Conservation (phyloP, 2,329 filamentous ascomycete genomes). For the Fusarium sp. region DNA sequence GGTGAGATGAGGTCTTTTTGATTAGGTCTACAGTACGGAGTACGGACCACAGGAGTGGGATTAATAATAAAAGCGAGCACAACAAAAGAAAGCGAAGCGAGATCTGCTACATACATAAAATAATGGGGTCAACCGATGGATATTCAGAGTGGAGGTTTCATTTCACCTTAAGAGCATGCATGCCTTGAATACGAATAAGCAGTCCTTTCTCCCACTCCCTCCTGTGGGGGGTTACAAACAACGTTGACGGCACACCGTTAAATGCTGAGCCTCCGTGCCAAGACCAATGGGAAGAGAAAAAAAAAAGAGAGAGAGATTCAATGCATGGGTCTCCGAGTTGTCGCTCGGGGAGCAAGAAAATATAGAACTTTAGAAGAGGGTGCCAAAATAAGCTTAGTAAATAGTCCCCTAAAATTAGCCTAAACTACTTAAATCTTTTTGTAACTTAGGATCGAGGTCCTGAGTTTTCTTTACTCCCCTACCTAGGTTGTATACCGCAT, state of each 20-base stretch:
- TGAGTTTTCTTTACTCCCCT: neutral
- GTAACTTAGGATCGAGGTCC: neutral
- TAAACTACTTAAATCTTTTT: neutral
- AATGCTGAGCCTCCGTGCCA: slow-evolving; percentile 29
- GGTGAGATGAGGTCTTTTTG: slow-evolving; percentile 30
- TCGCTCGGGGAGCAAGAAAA: neutral
- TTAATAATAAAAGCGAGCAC: slow-evolving; percentile 11
- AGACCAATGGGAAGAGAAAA: neutral
- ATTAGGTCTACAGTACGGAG: neutral
- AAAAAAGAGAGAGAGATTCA: neutral
- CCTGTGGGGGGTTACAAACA: neutral
- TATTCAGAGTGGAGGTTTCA: slow-evolving; percentile 31
- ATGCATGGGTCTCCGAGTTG: slow-evolving; percentile 23
- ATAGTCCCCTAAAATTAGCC: neutral
- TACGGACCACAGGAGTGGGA: slow-evolving; percentile 13
- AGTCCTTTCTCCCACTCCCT: neutral
- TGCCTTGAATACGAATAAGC: slow-evolving; percentile 31
- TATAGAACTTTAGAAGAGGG: neutral
- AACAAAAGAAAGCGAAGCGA: slow-evolving; percentile 7
- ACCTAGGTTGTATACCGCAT: slow-evolving; percentile 8
- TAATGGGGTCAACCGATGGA: slow-evolving; percentile 16
- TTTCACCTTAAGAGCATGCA: slow-evolving; percentile 28
- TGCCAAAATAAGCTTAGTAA: neutral
- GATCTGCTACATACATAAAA: slow-evolving; percentile 19
- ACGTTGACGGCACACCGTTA: slow-evolving; percentile 9